Evolutionary conservation across 1,139 yeast species (phyloP), one percentile per base, ranked within the genome.

Genomic region (Casaregolazyma suthepensis): DNA sequence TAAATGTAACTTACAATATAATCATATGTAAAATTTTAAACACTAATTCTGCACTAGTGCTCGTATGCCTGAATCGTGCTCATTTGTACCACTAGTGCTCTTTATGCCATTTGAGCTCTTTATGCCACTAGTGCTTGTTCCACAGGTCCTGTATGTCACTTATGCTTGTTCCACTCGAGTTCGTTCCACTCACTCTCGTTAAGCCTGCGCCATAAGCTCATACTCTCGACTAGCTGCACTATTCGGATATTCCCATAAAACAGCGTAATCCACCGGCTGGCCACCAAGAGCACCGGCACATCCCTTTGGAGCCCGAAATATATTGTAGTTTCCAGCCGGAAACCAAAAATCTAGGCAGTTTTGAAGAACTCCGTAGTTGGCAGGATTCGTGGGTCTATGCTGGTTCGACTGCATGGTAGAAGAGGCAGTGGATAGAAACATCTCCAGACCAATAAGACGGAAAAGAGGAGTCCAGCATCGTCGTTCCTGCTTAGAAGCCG

Each of bases 321-420:
- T 37, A 47, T 65, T 62, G 46, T 48, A 58, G 20, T 53, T 55
- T 15, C 58, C 59, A 7, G 61, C 64, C 5, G 69, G 68, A 48
- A 59, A 59, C 77, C 76, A 74, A 55, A 74, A 74, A 55, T 74
- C 77, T 35, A 52, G 40, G 55, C 76, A 72, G 59, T 74, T 74
- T 45, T 64, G 58, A 19, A 55, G 23, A 3, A 63, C 44, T 0
- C 77, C 77, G 42, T 65, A 59, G 53, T 70, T 68, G 13, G 68
- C 67, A 5, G 72, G 73, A 54, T 70, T 71, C n/a, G 57, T 45
- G 17, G 56, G 55, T 18, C 58, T 54, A 26, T 58, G 53, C 12
- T 50, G 53, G 26, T 49, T 15, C 5, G 42, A 26, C 10, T 45
- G 43, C n/a, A 56, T 51, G 43, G 62, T 56, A 15, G 70, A 57